phyloP scores from a whole-genome alignment of 2,329 filamentous ascomycete species.

The Ophiostoma sp. region DNA sequence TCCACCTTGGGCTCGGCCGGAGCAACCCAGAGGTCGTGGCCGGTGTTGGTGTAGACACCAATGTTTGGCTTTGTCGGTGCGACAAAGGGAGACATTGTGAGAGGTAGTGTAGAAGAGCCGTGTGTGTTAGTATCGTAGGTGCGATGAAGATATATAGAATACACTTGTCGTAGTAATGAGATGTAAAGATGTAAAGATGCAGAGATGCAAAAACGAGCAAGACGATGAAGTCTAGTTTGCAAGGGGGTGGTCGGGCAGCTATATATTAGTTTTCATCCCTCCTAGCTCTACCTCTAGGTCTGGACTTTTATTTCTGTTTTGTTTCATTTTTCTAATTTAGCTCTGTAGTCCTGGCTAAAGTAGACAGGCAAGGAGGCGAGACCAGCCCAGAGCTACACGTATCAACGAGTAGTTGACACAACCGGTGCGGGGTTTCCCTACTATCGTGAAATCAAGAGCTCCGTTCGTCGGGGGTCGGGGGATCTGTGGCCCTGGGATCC shows the following conservation, averaged over 20 bases:
- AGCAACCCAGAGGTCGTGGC: conserved; percentile 84
- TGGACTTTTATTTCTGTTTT: too few species aligned
- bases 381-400: not conserved
- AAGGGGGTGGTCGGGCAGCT: not conserved
- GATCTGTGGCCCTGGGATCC: not conserved
- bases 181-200: not conserved
- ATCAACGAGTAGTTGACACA: not conserved
- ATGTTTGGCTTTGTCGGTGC: conserved; percentile 72
- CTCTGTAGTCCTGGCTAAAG: not conserved
- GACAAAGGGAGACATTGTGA: conserved; percentile 1
- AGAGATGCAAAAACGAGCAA: not conserved
- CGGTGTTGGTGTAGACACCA: conserved; percentile 90
- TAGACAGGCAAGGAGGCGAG: conserved; percentile 1
- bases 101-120: not conserved
- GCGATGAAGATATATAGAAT: not conserved
- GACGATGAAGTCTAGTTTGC: not conserved
- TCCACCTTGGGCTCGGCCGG: conserved; percentile 71
- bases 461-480: conserved; percentile 6
- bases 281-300: too few species aligned
- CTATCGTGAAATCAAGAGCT: conserved; percentile 7
- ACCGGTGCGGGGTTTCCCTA: conserved; percentile 6
- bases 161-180: not conserved
- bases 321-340: not conserved
- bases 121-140: not conserved
- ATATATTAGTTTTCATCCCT: not conserved